phyloP scores from a whole-genome alignment of 192 early-diverging fungal genomes.

The Entomortierella chlamydospora region DNA sequence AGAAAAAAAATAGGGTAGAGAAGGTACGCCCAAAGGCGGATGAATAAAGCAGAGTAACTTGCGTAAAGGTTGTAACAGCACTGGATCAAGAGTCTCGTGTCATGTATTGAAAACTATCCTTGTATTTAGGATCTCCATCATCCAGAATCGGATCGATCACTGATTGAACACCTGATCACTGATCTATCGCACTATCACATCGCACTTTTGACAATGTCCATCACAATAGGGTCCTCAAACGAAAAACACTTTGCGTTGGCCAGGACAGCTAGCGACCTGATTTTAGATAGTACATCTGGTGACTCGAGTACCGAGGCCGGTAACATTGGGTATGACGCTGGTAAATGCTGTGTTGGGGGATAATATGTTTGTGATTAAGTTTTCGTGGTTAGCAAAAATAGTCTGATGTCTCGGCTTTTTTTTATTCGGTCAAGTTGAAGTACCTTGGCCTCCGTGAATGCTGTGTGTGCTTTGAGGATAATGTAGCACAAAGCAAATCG shows the following conservation, averaged over 20 bases:
- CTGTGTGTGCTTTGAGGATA: conserved; percentile 75
- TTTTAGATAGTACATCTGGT: conserved; percentile 68
- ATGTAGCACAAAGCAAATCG: conserved; percentile 82
- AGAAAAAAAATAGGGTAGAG: no score
- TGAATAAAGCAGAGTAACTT: no score
- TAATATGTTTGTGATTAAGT: no score
- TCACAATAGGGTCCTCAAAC: conserved; percentile 30
- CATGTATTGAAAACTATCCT: no score
- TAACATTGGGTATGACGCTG: conserved; percentile 71
- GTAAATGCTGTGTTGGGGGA: conserved; percentile 69
- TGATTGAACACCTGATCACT: no score
- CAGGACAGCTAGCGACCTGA: conserved; percentile 61
- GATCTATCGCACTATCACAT: no score
- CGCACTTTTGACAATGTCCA: not conserved
- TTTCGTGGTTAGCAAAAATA: not conserved
- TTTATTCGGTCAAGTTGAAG: no score
- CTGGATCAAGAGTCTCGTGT: no score
- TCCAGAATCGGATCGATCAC: no score
- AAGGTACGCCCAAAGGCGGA: no score
- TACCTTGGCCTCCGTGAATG: conserved; percentile 71
- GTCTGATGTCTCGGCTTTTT: not conserved
- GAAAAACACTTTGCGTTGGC: conserved; percentile 64
- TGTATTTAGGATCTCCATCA: no score
- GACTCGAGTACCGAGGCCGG: conserved; percentile 68
- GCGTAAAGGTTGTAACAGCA: no score